phyloP scores from a whole-genome alignment of 139 green algal species.

The Chlorella sp. region DNA sequence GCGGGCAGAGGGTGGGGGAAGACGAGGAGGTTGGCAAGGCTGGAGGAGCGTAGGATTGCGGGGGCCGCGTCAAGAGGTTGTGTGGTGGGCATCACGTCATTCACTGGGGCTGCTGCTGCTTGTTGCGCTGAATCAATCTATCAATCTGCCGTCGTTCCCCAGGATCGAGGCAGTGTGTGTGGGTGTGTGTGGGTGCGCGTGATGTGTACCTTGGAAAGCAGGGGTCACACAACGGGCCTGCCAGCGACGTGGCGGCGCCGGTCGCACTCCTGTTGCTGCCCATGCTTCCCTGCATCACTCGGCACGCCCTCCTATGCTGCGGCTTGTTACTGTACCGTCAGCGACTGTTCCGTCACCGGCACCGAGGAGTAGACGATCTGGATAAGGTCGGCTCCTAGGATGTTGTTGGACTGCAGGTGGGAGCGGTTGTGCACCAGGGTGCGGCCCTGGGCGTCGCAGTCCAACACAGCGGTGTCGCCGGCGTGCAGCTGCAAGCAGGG shows the following conservation, averaged over 20 bases:
- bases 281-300: background rate
- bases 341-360: background rate
- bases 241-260: too few species aligned
- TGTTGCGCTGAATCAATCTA: background rate
- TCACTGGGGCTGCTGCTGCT: too few species aligned
- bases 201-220: too few species aligned
- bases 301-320: background rate
- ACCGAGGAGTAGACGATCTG: slow-evolving; percentile 25
- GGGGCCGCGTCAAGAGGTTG: too few species aligned
- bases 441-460: slow-evolving; percentile 19
- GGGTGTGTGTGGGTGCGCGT: background rate
- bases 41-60: too few species aligned
- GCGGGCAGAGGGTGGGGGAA: too few species aligned
- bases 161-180: background rate
- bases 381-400: background rate
- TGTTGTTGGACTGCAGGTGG: slow-evolving; percentile 21
- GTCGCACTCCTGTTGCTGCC: background rate
- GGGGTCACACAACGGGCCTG: background rate
- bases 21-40: too few species aligned
- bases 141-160: background rate
- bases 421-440: slow-evolving; percentile 9
- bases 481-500: slow-evolving; percentile 2
- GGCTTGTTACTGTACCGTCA: background rate
- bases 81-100: background rate
- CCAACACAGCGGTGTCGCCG: slow-evolving; percentile 15